Base-by-base conservation (phyloP, 2,329 filamentous ascomycete species). In the Talaromyces sp. region DNA sequence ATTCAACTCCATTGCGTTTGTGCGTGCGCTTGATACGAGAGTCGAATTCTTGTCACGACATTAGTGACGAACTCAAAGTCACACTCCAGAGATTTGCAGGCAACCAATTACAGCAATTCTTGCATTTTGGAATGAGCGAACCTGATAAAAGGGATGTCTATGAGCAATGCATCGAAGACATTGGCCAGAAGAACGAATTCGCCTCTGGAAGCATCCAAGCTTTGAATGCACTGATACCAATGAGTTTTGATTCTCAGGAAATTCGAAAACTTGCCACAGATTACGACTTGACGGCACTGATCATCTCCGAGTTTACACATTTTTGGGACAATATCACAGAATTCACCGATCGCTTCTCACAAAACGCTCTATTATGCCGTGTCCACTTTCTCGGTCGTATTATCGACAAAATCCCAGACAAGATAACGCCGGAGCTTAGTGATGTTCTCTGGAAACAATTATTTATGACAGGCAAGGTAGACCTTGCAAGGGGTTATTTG, bases 131-230 rank as follows among this genome's bases (percentile, higher is more conserved):
- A 0, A 80, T 85, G 5, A 81, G 81, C 39, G 71, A 76, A 1
- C 77, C 83, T 6, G 85, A 85, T 62, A 86, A 88, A 54, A 80
- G 81, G 61, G 77, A 81, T 22, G 84, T 95, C 17, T 90, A 89
- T 65, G 72, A 81, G 54, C 81, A 82, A 58, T 95, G 91, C 71
- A 81, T 92, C 55, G 68, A 82, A 53, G 88, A 93, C 67, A 87
- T 96, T 53, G 79, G 82, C 2, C 77, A 81, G 25, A 86, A 83
- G 71, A 88, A 87, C 1, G 65, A 77, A 10, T 88, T 86, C 15
- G 86, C 88, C 0, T 82, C 90, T 7, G 91, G 91, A 1, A 95
- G 90, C 66, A 82, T 93, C 22, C 88, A 86, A 69, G 87, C 87
- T 17, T 77, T 92, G 54, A 74, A 78, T 71, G 69, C 78, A 39